Evolutionary conservation across 2,329 filamentous ascomycete genomes (phyloP).

Genomic region (Polytolypa hystricis): DNA sequence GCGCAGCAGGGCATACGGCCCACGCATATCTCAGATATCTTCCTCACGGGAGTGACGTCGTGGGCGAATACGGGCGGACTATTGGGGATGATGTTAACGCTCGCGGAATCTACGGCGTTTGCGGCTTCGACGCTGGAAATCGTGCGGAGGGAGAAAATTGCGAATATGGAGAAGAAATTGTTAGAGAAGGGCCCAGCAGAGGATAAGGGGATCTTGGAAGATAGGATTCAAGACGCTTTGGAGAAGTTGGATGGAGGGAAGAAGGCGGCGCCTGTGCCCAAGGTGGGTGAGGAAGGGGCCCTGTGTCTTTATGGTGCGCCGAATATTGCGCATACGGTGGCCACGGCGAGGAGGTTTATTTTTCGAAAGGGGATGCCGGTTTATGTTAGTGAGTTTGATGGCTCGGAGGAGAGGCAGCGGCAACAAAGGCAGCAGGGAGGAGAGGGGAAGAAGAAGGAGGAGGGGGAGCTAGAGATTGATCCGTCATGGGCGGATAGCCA

Average conservation of each 20-base stretch:
- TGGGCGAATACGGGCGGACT: constrained; percentile 74
- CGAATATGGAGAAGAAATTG: constrained; percentile 6
- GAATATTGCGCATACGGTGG: constrained; percentile 65
- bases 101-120: constrained; percentile 56
- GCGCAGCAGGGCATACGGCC: constrained; percentile 56
- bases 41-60: constrained; percentile 65
- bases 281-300: constrained; percentile 15
- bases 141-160: constrained; percentile 28
- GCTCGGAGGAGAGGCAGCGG: too few species aligned
- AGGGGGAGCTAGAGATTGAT: constrained; percentile 20
- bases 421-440: constrained; percentile 13
- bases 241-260: constrained; percentile 7
- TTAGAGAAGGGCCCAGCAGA: constrained; percentile 26
- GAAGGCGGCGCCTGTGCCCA: constrained; percentile 2
- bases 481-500: constrained; percentile 67
- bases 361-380: constrained; percentile 74
- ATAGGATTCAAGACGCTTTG: constrained; percentile 16
- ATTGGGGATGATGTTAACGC: constrained; percentile 70
- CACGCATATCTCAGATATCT: constrained; percentile 61
- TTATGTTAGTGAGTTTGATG: constrained; percentile 54
- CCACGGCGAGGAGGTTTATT: constrained; percentile 73
- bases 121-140: constrained; percentile 37
- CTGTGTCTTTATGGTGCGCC: constrained; percentile 66
- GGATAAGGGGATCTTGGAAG: constrained; percentile 15
- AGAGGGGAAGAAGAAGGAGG: constrained; percentile 13